Conservation (phyloP, 2,329 filamentous ascomycete genomes). For the Tolypocladium amazonense region DNA sequence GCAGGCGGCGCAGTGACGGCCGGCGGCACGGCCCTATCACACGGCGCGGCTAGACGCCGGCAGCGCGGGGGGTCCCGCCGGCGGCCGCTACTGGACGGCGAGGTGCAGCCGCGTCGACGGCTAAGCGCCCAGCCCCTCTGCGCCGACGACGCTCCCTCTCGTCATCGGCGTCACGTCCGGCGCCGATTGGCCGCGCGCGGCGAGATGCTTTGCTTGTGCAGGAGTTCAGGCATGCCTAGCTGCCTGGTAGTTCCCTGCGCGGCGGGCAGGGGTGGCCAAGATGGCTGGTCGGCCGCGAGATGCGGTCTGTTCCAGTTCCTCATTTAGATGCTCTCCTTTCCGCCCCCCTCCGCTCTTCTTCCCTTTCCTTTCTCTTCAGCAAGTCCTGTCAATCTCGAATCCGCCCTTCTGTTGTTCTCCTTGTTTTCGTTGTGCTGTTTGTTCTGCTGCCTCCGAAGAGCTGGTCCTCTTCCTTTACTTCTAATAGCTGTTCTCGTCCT, state of each 20-base stretch:
- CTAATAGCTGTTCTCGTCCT: constrained; percentile 17
- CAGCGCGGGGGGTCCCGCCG: constrained; percentile 1
- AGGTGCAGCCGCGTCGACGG: neutral
- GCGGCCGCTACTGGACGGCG: constrained; percentile 2
- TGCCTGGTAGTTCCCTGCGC: neutral
- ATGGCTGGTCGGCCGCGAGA: neutral
- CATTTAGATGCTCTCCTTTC: constrained; percentile 10
- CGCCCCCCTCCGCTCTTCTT: constrained; percentile 18
- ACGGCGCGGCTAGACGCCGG: constrained; percentile 11
- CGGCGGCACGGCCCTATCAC: constrained; percentile 9
- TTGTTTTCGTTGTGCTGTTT: constrained; percentile 22
- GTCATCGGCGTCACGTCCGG: neutral
- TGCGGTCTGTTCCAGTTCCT: neutral
- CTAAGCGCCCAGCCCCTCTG: neutral
- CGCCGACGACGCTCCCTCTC: neutral
- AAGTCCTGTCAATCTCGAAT: constrained; percentile 48
- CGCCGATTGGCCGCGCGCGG: neutral
- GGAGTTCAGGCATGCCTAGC: neutral
- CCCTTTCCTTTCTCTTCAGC: constrained; percentile 47
- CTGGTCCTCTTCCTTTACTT: constrained; percentile 39
- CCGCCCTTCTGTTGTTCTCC: constrained; percentile 35
- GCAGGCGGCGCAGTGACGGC: neutral
- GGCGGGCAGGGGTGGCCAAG: neutral
- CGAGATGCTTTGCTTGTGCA: neutral
- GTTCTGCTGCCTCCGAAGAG: constrained; percentile 33